phyloP scores from a whole-genome alignment of 768 basidiomycete species.

The Cyclocybe cylindracea region DNA sequence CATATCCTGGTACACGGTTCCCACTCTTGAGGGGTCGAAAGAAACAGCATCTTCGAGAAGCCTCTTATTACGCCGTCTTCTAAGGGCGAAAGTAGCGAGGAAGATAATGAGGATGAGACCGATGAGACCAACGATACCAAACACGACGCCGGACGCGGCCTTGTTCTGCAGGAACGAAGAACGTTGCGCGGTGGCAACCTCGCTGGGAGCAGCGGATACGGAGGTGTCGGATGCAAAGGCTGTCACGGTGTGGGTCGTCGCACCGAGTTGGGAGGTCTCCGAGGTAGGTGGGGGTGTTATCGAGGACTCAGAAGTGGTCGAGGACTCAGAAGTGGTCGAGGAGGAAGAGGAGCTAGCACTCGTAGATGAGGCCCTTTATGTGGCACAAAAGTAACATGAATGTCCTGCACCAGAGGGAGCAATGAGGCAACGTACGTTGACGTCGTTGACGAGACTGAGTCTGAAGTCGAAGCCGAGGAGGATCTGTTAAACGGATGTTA shows the following conservation, averaged over 20 bases:
- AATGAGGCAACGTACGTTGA: constrained; percentile 1
- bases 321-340: neutral
- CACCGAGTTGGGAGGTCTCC: neutral
- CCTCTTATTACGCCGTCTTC: constrained; percentile 45
- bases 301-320: neutral
- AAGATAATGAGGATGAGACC: constrained; percentile 47
- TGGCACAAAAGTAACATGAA: neutral
- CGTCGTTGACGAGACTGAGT: neutral
- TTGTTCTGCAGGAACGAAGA: constrained; percentile 64
- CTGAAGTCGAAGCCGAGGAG: neutral
- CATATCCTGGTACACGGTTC: constrained; percentile 19
- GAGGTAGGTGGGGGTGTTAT: neutral
- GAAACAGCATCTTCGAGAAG: constrained; percentile 47
- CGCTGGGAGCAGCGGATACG: constrained; percentile 3
- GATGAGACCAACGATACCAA: constrained; percentile 50
- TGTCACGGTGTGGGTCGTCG: constrained; percentile 11
- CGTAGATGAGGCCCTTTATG: constrained; percentile 3
- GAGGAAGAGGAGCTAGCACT: constrained; percentile 4
- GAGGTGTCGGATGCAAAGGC: neutral
- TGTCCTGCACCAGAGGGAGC: neutral
- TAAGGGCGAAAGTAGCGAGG: constrained; percentile 45
- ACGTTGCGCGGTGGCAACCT: neutral
- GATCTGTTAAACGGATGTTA: too few species aligned
- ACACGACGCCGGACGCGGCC: constrained; percentile 60
- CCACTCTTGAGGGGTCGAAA: constrained; percentile 45